Evolutionary conservation across 2,329 filamentous ascomycete genomes (phyloP).

Genomic region (Parastagonospora avenae): DNA sequence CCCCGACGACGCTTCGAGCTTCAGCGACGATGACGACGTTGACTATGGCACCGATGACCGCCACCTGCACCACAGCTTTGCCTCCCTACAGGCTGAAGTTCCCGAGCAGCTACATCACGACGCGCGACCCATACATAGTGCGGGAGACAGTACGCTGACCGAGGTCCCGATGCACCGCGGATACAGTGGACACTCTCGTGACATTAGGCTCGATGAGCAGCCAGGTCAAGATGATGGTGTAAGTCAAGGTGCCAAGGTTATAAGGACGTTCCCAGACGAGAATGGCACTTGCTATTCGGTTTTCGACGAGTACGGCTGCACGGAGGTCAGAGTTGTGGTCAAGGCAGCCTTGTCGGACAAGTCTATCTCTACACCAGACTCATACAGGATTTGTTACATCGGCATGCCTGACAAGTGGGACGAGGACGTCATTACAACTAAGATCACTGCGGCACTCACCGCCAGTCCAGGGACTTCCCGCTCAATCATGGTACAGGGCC

Average conservation of each 20-base stretch:
- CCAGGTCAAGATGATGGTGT: slow-evolving; percentile 10
- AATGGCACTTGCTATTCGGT: slow-evolving; percentile 28
- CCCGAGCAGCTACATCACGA: slow-evolving; percentile 22
- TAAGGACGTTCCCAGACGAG: slow-evolving; percentile 30
- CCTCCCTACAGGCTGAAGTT: slow-evolving; percentile 25
- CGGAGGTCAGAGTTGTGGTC: slow-evolving; percentile 35
- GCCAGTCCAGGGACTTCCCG: slow-evolving; percentile 37
- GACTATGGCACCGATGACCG: slow-evolving; percentile 31
- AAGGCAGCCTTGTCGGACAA: slow-evolving; percentile 32
- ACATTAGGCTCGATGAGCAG: slow-evolving; percentile 35
- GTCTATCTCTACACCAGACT: slow-evolving; percentile 30
- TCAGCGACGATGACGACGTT: slow-evolving; percentile 40
- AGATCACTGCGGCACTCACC: slow-evolving; percentile 40
- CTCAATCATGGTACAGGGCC: slow-evolving; percentile 42
- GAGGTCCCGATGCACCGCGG: slow-evolving; percentile 31
- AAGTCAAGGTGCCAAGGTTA: slow-evolving; percentile 24
- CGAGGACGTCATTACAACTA: slow-evolving; percentile 33
- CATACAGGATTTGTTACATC: slow-evolving; percentile 42
- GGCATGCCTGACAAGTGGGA: slow-evolving; percentile 38
- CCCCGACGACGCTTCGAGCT: slow-evolving; percentile 40
- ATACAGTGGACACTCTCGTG: slow-evolving; percentile 23
- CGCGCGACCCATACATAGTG: slow-evolving; percentile 17
- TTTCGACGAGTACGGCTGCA: slow-evolving; percentile 31
- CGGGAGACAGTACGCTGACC: slow-evolving; percentile 37
- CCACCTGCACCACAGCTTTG: slow-evolving; percentile 21